Percentiles rank a stretch among this genome's conserved stretches.
phyloP scores from a whole-genome alignment of 495 filamentous ascomycete genomes.

The Hyaloscypha variabilis region DNA sequence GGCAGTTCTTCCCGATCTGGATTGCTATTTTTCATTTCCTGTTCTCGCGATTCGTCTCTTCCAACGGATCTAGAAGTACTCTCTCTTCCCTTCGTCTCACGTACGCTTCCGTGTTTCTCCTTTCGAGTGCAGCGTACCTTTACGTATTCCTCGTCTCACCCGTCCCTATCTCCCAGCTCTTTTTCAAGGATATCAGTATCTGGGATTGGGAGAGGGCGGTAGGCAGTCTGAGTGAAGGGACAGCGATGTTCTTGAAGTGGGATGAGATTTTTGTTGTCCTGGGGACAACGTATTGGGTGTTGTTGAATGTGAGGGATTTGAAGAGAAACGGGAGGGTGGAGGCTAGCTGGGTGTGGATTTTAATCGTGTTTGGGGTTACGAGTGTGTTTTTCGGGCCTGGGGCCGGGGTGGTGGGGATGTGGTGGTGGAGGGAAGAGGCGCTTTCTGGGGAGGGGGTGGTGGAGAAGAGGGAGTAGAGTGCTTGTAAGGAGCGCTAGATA shows the following conservation, averaged over 20 bases:
- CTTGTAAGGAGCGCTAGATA: too few species aligned
- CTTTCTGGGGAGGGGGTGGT: too few species aligned
- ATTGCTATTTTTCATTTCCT: slow-evolving; percentile 31
- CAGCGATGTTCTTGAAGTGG: slow-evolving; percentile 10
- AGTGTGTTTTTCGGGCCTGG: too few species aligned
- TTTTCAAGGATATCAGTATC: slow-evolving; percentile 19
- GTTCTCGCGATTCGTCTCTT: slow-evolving; percentile 20
- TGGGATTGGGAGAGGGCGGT: background rate
- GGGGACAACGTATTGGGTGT: slow-evolving; percentile 5
- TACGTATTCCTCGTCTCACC: slow-evolving; percentile 23
- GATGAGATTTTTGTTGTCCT: slow-evolving; percentile 24
- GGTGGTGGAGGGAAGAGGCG: too few species aligned
- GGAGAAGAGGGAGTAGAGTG: too few species aligned
- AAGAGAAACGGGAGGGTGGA: slow-evolving; percentile 12
- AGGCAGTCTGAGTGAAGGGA: slow-evolving; percentile 4
- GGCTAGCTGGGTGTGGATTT: slow-evolving; percentile 15
- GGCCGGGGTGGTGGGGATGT: too few species aligned
- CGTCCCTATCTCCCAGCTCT: slow-evolving; percentile 17
- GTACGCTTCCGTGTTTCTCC: too few species aligned
- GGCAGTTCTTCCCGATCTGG: slow-evolving; percentile 39
- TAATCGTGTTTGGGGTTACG: too few species aligned
- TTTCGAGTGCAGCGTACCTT: slow-evolving; percentile 10
- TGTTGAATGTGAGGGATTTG: slow-evolving; percentile 23
- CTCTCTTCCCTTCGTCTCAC: too few species aligned
- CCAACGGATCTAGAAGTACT: slow-evolving; percentile 24